phyloP scores from a whole-genome alignment of 208 protist species.

The Vickermania ingenoplastis region DNA sequence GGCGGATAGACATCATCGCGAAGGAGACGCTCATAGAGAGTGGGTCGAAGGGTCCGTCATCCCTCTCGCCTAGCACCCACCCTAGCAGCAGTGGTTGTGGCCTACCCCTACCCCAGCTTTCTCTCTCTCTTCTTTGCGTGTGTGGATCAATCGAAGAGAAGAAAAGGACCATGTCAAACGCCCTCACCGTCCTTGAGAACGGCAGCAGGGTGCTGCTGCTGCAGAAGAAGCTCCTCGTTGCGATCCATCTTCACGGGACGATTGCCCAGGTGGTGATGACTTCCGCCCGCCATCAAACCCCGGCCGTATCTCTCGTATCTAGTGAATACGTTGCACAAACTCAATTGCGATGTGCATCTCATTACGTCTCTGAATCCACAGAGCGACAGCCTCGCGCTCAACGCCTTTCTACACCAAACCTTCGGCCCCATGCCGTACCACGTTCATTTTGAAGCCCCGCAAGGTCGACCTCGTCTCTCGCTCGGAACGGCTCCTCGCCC shows the following conservation, averaged over 20 bases:
- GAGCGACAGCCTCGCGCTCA: background rate
- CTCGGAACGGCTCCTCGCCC: background rate
- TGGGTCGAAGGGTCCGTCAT: too few relatives aligned
- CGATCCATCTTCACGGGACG: slow-evolving; percentile 61
- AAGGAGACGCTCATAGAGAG: too few relatives aligned
- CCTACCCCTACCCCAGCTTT: too few relatives aligned
- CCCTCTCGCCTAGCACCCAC: too few relatives aligned
- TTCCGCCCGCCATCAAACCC: slow-evolving; percentile 50
- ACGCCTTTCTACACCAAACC: slow-evolving; percentile 22
- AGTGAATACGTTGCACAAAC: slow-evolving; percentile 38
- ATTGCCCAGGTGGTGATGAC: slow-evolving; percentile 44
- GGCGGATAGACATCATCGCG: too few relatives aligned
- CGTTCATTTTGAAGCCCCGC: too few relatives aligned
- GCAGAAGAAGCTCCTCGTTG: slow-evolving; percentile 25
- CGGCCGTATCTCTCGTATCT: slow-evolving; percentile 67
- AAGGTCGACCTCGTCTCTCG: background rate
- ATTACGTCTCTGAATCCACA: slow-evolving; percentile 16
- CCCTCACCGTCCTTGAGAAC: background rate
- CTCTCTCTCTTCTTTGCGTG: too few relatives aligned
- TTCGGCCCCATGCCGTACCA: slow-evolving; percentile 41
- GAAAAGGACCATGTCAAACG: background rate
- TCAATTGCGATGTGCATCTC: slow-evolving; percentile 59
- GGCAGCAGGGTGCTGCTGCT: slow-evolving; percentile 25
- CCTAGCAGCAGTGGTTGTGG: too few relatives aligned
- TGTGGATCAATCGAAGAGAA: too few relatives aligned